A percentile compares a stretch with the other conserved stretches of the same genome.
Conservation (phyloP, 129 eudicot genomes). For the Apium graveolens region DNA sequence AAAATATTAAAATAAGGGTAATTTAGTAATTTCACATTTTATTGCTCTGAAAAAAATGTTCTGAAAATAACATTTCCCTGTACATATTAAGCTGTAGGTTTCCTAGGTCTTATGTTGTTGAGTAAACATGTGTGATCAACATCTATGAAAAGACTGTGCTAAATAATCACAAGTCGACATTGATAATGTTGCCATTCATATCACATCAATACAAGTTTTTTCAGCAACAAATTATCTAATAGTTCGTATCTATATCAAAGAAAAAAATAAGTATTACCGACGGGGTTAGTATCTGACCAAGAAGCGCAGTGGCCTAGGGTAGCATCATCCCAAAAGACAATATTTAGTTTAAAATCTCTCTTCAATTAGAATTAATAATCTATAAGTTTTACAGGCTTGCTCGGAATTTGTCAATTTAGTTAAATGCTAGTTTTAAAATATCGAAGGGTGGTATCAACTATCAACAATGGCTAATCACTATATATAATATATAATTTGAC, state of each 20-base stretch:
- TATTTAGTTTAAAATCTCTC: not conserved
- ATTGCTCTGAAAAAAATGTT: no score
- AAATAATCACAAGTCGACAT: not conserved
- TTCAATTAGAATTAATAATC: not conserved
- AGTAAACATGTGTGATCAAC: not conserved
- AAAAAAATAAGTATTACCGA: not conserved
- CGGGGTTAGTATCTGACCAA: no score
- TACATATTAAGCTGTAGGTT: not conserved
- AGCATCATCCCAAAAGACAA: not conserved
- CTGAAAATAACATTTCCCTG: no score
- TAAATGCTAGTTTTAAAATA: not conserved
- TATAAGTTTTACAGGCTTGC: not conserved
- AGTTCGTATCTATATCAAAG: not conserved
- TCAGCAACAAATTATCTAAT: not conserved
- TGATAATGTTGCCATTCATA: not conserved
- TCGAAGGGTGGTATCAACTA: not conserved
- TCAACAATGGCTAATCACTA: not conserved
- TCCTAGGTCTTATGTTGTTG: not conserved
- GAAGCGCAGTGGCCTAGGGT: not conserved
- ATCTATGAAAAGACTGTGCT: not conserved
- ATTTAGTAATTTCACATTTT: no score
- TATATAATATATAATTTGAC: not conserved
- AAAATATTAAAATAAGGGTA: no score
- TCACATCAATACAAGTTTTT: not conserved
- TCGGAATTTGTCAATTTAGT: no score